Evolutionary conservation across 371 early-diverging fungal species (phyloP).

Genomic region (Rhizomucor pusillus): DNA sequence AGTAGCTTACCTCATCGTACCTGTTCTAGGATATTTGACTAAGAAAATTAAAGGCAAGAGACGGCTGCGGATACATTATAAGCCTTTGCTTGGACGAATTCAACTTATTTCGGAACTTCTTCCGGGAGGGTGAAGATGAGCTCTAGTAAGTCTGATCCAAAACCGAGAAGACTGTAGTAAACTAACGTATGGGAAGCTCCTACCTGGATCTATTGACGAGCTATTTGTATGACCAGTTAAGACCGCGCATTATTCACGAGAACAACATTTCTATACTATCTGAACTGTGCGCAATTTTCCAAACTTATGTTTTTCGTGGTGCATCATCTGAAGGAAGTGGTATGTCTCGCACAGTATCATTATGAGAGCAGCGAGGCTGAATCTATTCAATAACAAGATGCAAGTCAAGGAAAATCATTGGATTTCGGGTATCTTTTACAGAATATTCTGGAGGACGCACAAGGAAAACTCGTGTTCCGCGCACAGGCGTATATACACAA

Average conservation of each 20-base stretch:
- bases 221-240: conserved; percentile 78
- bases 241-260: conserved; percentile 86
- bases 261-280: conserved; percentile 74
- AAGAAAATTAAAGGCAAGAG: conserved; percentile 50
- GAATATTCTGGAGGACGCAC: conserved; percentile 81
- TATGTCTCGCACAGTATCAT: background rate
- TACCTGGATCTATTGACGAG: conserved; percentile 66
- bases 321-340: conserved; percentile 21
- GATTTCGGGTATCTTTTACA: conserved; percentile 71
- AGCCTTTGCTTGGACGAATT: conserved; percentile 81
- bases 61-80: conserved; percentile 78
- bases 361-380: background rate
- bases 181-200: conserved; percentile 34
- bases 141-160: conserved; percentile 30
- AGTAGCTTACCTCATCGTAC: conserved; percentile 12
- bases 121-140: conserved; percentile 64
- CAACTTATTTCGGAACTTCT: conserved; percentile 73
- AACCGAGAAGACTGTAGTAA: background rate
- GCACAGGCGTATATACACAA: conserved; percentile 77
- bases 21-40: background rate
- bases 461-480: conserved; percentile 80
- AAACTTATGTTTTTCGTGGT: conserved; percentile 59
- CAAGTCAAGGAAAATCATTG: conserved; percentile 13
- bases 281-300: conserved; percentile 76
- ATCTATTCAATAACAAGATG: background rate